Evolutionary conservation across 176 grass and related monocot genomes (phyloP).

Genomic region (Poa annua): DNA sequence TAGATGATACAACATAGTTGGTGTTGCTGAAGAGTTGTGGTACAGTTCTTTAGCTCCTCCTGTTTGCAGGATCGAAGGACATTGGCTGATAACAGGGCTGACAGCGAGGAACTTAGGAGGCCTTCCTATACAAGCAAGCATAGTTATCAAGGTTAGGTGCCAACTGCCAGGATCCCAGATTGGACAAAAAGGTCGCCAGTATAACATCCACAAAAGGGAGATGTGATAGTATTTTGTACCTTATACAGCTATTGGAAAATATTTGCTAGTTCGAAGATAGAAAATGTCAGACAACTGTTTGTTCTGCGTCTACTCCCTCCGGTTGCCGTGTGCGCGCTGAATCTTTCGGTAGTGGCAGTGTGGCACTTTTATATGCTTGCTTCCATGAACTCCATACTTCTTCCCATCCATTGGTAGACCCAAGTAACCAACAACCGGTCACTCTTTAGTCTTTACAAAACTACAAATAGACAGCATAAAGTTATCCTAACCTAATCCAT

Average conservation of each 20-base stretch:
- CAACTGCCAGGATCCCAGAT: constrained; percentile 38
- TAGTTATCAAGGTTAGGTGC: constrained; percentile 59
- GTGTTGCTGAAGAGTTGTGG: constrained; percentile 34
- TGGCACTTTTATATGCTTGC: constrained; percentile 14
- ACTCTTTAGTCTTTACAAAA: constrained; percentile 42
- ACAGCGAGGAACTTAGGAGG: constrained; percentile 23
- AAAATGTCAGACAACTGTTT: not conserved
- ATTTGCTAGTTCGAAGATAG: not conserved
- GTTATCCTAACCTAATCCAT: constrained; percentile 34
- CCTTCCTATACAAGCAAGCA: constrained; percentile 53
- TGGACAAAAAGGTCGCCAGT: constrained; percentile 45
- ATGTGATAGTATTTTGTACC: constrained; percentile 24
- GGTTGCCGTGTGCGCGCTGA: not conserved
- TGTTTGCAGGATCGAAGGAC: constrained; percentile 7
- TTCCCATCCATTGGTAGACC: constrained; percentile 34
- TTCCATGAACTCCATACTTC: constrained; percentile 14
- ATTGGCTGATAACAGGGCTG: constrained; percentile 32
- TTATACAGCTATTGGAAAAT: not conserved
- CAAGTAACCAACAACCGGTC: constrained; percentile 21
- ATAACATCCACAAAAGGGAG: constrained; percentile 46
- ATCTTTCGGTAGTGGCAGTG: constrained; percentile 11
- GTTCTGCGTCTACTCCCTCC: not conserved
- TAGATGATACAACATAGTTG: not conserved
- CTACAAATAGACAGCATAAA: constrained; percentile 23
- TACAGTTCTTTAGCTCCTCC: constrained; percentile 10